Percentiles rank a stretch among this genome's conserved stretches.
Conservation (phyloP, 257 asterid species). For the Rauvolfia tetraphylla region DNA sequence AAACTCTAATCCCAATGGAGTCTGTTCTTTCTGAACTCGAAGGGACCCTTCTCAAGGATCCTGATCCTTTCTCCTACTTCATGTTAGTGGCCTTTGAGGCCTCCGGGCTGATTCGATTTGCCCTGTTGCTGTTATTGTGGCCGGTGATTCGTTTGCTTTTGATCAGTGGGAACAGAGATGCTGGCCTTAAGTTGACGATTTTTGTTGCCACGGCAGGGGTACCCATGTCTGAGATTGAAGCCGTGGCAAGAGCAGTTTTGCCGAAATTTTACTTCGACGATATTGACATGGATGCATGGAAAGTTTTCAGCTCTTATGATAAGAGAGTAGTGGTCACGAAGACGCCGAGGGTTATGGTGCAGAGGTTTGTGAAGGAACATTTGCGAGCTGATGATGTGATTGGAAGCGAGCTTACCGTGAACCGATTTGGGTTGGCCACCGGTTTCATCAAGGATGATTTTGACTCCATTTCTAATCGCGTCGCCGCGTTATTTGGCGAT, state of each 20-base stretch:
- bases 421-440: slow-evolving; percentile 55
- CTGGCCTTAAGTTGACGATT: slow-evolving; percentile 54
- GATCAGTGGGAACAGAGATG: slow-evolving; percentile 37
- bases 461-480: slow-evolving; percentile 27
- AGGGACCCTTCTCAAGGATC: slow-evolving; percentile 66
- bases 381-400: slow-evolving; percentile 60
- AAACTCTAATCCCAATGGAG: slow-evolving; percentile 30
- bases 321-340: slow-evolving; percentile 63
- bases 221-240: slow-evolving; percentile 50
- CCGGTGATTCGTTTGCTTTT: slow-evolving; percentile 57
- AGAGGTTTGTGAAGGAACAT: slow-evolving; percentile 73
- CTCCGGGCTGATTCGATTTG: slow-evolving; percentile 63
- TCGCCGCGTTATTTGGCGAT: slow-evolving; percentile 36
- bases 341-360: slow-evolving; percentile 76
- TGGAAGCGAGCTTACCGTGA: slow-evolving; percentile 55
- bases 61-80: slow-evolving; percentile 65
- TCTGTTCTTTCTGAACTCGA: slow-evolving; percentile 61
- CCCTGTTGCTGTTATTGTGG: slow-evolving; percentile 49
- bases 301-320: slow-evolving; percentile 39
- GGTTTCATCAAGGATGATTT: slow-evolving; percentile 48
- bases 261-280: slow-evolving; percentile 77
- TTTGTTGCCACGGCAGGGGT: slow-evolving; percentile 63
- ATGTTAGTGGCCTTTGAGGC: slow-evolving; percentile 92
- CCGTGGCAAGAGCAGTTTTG: slow-evolving; percentile 71
- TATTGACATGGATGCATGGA: slow-evolving; percentile 59